phyloP scores from a whole-genome alignment of 2,329 filamentous ascomycete genomes.

The Dactylellina sp. region DNA sequence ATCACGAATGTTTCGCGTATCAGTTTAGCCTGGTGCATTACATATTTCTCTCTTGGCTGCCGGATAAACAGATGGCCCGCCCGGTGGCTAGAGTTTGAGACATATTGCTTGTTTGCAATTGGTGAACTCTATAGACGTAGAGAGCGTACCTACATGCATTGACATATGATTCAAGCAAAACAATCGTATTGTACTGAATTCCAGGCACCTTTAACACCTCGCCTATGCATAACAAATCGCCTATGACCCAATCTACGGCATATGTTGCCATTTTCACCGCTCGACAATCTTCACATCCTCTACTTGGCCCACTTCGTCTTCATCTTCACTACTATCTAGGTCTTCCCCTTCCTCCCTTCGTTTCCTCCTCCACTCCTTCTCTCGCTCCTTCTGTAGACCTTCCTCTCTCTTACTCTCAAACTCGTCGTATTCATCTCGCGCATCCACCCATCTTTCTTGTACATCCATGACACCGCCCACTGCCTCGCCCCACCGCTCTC shows the following conservation, averaged over 20 bases:
- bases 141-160: too few relatives aligned
- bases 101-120: neutral
- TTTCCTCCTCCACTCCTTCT: slow-evolving; percentile 55
- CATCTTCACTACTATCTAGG: slow-evolving; percentile 48
- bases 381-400: slow-evolving; percentile 61
- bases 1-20: slow-evolving; percentile 84
- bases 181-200: neutral
- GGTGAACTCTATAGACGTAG: too few relatives aligned
- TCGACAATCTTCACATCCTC: slow-evolving; percentile 29
- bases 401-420: slow-evolving; percentile 71
- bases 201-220: slow-evolving; percentile 18
- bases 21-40: slow-evolving; percentile 20
- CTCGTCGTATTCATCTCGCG: slow-evolving; percentile 87
- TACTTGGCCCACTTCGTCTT: slow-evolving; percentile 5
- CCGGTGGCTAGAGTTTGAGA: neutral
- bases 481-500: slow-evolving; percentile 74
- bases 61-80: slow-evolving; percentile 2
- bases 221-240: slow-evolving; percentile 1
- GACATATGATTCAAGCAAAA: neutral
- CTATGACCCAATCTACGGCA: too few relatives aligned
- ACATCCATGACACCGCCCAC: slow-evolving; percentile 87
- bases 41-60: neutral
- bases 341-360: slow-evolving; percentile 46
- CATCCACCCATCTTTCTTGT: slow-evolving; percentile 94
- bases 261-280: slow-evolving; percentile 8